Base-by-base conservation (phyloP, 495 filamentous ascomycete genomes). In the Pyrenopolyporus hunteri region DNA sequence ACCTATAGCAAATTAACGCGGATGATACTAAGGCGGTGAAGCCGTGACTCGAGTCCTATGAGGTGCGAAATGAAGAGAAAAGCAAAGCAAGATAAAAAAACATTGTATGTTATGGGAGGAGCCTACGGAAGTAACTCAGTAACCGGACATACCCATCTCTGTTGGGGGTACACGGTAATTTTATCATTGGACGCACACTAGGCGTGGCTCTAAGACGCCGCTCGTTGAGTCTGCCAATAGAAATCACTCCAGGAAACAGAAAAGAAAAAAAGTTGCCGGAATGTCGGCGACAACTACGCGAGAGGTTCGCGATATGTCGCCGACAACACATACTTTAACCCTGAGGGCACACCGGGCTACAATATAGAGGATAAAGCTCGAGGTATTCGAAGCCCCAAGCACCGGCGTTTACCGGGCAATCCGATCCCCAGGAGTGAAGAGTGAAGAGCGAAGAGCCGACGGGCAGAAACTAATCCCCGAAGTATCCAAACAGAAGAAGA, bases 221-320 rank as follows among this genome's bases (percentile, higher is more conserved):
- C n/a, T n/a, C n/a, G n/a, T n/a, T n/a, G n/a, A n/a, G n/a, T n/a
- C n/a, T n/a, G n/a, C n/a, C n/a, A n/a, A n/a, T n/a, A n/a, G n/a
- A n/a, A n/a, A n/a, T 48, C 14, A 39, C n/a, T 9, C 26, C 35
- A 57, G n/a, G 16, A 61, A 51, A 36, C 51, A 19, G 1, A 36
- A 47, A 44, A 23, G 20, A 6, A 29, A 23, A 37, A 60, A 66
- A 53, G 62, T 69, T 22, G 17, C 63, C 66, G 61, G 44, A 32
- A 54, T 60, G 47, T 64, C 17, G 25, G 57, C 63, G 56, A 70
- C 23, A 70, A 55, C 43, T 55, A 2, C 46, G 28, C 64, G 64
- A 68, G 37, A 70, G 55, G 59, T 67, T 29, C 19, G 39, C 59
- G 59, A 61, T 51, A 62, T 52, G 33, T 47, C 42, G 31, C 57